A percentile compares a stretch with the other conserved stretches of the same genome.
Evolutionary conservation across 1,284 basidiomycete species (phyloP).

Genomic region (Papiliotrema laurentii): DNA sequence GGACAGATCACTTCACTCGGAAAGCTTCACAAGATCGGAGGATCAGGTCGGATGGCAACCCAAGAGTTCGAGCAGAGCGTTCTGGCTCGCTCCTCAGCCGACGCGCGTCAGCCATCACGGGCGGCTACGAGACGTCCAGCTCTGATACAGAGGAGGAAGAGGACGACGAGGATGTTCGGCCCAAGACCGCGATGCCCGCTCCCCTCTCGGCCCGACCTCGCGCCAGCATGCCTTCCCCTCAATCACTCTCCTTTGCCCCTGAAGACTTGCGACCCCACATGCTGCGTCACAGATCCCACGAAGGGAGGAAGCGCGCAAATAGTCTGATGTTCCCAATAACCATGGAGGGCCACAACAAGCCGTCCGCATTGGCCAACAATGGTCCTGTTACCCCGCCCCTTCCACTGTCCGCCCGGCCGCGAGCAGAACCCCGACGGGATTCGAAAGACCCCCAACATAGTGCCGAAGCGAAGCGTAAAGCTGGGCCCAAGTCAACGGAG

Average conservation of each 20-base stretch:
- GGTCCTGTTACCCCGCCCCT: not conserved
- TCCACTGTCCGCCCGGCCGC: not conserved
- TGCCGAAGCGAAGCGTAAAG: not conserved
- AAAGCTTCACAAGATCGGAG: conserved; percentile 20
- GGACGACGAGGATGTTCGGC: not conserved
- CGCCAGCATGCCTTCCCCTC: not conserved
- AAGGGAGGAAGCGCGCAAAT: conserved; percentile 2
- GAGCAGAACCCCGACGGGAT: not conserved
- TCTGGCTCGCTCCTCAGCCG: conserved; percentile 16
- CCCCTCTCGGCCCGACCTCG: not conserved
- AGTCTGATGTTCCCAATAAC: conserved; percentile 9
- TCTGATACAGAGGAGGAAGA: not conserved
- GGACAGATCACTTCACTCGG: not conserved
- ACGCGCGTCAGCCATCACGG: conserved; percentile 29
- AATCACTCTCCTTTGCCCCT: not conserved
- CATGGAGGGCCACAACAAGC: not conserved
- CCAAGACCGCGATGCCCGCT: not conserved
- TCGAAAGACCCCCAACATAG: not conserved
- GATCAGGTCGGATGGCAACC: conserved; percentile 17
- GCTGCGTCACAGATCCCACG: not conserved
- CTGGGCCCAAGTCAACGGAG: not conserved
- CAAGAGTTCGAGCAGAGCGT: conserved; percentile 4
- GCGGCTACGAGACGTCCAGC: conserved; percentile 31
- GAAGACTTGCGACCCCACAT: not conserved
- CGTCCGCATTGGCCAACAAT: not conserved